Conservation (phyloP, 768 basidiomycete species). For the Tulasnella sp. region DNA sequence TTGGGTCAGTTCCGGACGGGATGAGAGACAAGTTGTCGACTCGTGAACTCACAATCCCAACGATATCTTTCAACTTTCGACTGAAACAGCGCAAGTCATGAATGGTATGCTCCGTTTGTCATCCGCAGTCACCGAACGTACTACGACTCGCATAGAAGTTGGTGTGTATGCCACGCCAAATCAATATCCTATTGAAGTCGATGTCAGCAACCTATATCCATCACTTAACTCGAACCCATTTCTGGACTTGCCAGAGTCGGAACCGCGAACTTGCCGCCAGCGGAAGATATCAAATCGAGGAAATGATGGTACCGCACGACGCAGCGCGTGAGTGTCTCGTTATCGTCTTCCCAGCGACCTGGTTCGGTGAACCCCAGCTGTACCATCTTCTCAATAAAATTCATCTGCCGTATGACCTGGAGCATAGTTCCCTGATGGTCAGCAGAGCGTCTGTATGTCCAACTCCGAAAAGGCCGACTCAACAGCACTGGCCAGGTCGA, state of each 20-base stretch:
- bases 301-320: constrained; percentile 38
- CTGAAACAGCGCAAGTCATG: constrained; percentile 35
- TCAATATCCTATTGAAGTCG: constrained; percentile 33
- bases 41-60: background rate
- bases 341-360: constrained; percentile 18
- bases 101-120: constrained; percentile 23
- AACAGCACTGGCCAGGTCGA: constrained; percentile 35
- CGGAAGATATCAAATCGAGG: constrained; percentile 34
- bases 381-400: constrained; percentile 37
- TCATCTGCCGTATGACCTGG: constrained; percentile 35
- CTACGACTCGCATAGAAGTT: constrained; percentile 53
- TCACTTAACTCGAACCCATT: background rate
- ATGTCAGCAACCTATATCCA: background rate
- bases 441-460: background rate
- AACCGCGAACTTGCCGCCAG: constrained; percentile 32
- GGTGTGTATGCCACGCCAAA: constrained; percentile 38
- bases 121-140: constrained; percentile 36
- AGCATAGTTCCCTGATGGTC: background rate
- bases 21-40: background rate
- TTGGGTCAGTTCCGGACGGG: background rate
- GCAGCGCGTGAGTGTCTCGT: constrained; percentile 30
- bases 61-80: background rate
- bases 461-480: background rate
- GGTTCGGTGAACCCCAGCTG: constrained; percentile 34
- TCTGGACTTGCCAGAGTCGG: constrained; percentile 33